Conservation (phyloP, 1,139 yeast species). For the Blastobotrys raffinosifermentans region DNA sequence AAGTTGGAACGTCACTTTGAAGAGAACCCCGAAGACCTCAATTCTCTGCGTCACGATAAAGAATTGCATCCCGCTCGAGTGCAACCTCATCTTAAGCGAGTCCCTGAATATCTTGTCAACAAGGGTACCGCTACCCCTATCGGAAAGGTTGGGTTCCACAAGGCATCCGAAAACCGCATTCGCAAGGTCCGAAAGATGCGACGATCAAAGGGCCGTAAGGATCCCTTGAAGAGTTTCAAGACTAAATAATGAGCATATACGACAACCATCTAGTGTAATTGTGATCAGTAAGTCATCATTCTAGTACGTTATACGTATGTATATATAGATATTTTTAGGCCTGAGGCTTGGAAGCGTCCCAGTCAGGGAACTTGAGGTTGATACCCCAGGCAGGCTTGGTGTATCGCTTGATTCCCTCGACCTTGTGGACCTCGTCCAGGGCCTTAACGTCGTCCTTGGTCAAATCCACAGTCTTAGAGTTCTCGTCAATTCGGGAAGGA, state of each 20-base stretch:
- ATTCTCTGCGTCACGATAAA: constrained; percentile 83
- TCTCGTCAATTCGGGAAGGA: constrained; percentile 52
- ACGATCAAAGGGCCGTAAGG: constrained; percentile 40
- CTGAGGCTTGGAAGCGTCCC: constrained; percentile 21
- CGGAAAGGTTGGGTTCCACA: constrained; percentile 62
- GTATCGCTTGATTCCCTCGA: constrained; percentile 47
- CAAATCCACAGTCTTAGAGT: constrained; percentile 48
- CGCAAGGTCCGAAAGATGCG: constrained; percentile 41
- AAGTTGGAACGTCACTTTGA: constrained; percentile 92
- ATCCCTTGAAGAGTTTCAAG: constrained; percentile 64
- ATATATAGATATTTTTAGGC: too few species aligned
- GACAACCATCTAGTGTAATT: too few species aligned
- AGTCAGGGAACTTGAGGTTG: constrained; percentile 31
- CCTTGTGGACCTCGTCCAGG: constrained; percentile 42
- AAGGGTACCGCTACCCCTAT: constrained; percentile 36
- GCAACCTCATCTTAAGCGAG: constrained; percentile 81
- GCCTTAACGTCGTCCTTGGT: constrained; percentile 48
- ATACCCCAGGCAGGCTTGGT: constrained; percentile 37
- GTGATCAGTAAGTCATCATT: too few species aligned
- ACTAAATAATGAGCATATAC: background rate
- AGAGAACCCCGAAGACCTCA: constrained; percentile 95
- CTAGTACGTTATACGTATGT: too few species aligned
- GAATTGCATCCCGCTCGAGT: constrained; percentile 78
- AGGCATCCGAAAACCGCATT: constrained; percentile 40
- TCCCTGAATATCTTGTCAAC: constrained; percentile 88